Evolutionary conservation across 148 eudicot genomes (phyloP).

Genomic region (Rhododendron griersonianum): DNA sequence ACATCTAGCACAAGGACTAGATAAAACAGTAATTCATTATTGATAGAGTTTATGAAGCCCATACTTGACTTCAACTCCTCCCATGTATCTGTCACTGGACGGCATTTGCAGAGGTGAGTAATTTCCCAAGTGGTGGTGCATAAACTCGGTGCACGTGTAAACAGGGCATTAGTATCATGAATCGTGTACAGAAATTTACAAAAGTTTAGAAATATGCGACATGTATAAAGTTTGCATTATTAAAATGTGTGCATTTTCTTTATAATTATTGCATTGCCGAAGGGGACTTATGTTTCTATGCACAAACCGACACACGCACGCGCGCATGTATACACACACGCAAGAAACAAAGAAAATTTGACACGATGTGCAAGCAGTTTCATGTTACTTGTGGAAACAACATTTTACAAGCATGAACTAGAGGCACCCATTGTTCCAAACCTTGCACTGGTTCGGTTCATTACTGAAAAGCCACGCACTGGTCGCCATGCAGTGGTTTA

Average conservation of each 20-base stretch:
- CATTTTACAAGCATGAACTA: background rate
- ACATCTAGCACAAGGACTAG: too few relatives aligned
- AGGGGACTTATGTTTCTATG: too few relatives aligned
- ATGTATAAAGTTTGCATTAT: background rate
- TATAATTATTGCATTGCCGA: too few relatives aligned
- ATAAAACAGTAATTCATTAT: too few relatives aligned
- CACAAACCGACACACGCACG: too few relatives aligned
- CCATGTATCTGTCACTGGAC: slow-evolving; percentile 60
- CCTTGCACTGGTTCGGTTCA: too few relatives aligned
- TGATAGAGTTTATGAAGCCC: slow-evolving; percentile 1
- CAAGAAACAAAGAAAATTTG: too few relatives aligned
- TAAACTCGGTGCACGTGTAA: background rate
- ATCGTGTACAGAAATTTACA: background rate
- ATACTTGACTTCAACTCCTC: slow-evolving; percentile 87
- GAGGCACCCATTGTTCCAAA: too few relatives aligned
- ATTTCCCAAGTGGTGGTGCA: background rate
- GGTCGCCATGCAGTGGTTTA: too few relatives aligned
- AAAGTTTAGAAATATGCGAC: background rate
- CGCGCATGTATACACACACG: too few relatives aligned
- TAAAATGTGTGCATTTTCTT: background rate
- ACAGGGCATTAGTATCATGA: background rate
- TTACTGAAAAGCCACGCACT: too few relatives aligned
- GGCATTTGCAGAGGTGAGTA: slow-evolving; percentile 52
- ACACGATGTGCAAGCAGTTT: background rate
- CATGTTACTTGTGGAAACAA: background rate